A percentile compares a stretch with the other conserved stretches of the same genome.
Evolutionary conservation across 2,329 filamentous ascomycete species (phyloP).

Genomic region (Metarhizium humberi): DNA sequence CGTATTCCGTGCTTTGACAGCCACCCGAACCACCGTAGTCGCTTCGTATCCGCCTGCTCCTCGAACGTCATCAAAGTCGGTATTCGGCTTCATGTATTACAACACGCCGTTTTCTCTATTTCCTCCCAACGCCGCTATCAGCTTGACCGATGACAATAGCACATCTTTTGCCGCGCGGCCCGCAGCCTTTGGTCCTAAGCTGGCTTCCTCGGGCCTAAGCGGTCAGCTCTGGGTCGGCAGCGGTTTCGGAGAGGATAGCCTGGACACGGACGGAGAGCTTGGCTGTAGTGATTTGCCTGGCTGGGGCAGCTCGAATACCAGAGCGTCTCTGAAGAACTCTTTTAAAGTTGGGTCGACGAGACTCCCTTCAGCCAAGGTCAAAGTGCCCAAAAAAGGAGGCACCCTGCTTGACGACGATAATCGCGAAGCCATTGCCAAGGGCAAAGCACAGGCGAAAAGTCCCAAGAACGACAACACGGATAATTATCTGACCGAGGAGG

Average conservation of each 20-base stretch:
- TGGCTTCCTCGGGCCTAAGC: conserved; percentile 69
- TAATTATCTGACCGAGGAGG: conserved; percentile 62
- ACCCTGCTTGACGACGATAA: conserved; percentile 19
- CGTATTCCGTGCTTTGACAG: conserved; percentile 41
- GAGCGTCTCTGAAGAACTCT: conserved; percentile 31
- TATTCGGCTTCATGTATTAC: conserved; percentile 53
- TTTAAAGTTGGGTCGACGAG: conserved; percentile 20
- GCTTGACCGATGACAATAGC: conserved; percentile 93
- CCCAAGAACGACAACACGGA: conserved; percentile 67
- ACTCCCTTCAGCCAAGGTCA: conserved; percentile 9
- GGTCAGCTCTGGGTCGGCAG: conserved; percentile 90
- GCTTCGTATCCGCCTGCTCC: conserved; percentile 14
- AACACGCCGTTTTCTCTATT: conserved; percentile 78
- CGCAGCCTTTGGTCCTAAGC: conserved; percentile 78
- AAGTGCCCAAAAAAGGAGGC: conserved; percentile 10
- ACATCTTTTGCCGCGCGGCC: conserved; percentile 92
- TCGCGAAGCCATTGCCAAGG: conserved; percentile 10
- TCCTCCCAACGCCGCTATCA: conserved; percentile 90
- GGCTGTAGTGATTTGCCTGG: conserved; percentile 92
- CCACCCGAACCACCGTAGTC: conserved; percentile 15
- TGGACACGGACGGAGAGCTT: conserved; percentile 70
- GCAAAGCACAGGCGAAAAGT: conserved; percentile 4
- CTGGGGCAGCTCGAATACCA: conserved; percentile 59
- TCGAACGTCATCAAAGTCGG: conserved; percentile 14
- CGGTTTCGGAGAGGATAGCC: conserved; percentile 74